Evolutionary conservation across 2,329 filamentous ascomycete genomes (phyloP), one percentile per base, ranked within the genome.

Genomic region (Domatiomyces globalis): DNA sequence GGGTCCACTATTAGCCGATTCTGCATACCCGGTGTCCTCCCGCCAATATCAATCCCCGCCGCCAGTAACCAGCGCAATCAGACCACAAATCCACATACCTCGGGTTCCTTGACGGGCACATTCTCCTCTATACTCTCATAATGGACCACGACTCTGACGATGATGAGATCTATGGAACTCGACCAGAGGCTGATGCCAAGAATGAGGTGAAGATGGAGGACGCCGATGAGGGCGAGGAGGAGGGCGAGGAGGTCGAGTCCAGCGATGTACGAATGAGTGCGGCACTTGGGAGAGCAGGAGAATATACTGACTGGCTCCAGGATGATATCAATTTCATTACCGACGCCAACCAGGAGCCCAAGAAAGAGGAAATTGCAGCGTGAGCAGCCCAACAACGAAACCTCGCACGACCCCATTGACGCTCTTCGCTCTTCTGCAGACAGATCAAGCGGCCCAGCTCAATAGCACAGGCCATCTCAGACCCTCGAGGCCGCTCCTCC

Each of bases 241-340:
- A 61, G 51, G 52, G 54, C 46, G 56, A 57, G 52, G 54, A 60
- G 49, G 60, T 60, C 19, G 60, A 60, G 39, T 63, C 66, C 52
- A 62, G 58, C 54, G 64, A 69, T 51, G 64, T 66, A 53, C 60
- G 58, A 61, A 63, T 47, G 62, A 67, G 39, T 15, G 10, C 18
- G n/a, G 42, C 61, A 60, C 47, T 56, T 68, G 39, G 61, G 65
- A 43, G 71, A 72, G 45, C 72, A 72, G 51, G 65, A 64, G 51
- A 63, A 67, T 44, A 60, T 64, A 51, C 45, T 50, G 15, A 51
- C 22, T 17, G 6, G 43, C 17, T 50, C 1, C 53, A 73, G 71
- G 71, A 73, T 56, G 71, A 73, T 43, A 71, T 73, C 55, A 71
- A 73, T 57, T 73, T 73, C 51, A 73, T 73, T 49, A 73, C 71